A percentile compares a stretch with the other conserved stretches of the same genome.
These are phyloP conservation scores for Aspergillus mulundensis DNA, from an alignment of 495 filamentous ascomycete species.

Conservation along the genomic window DNA sequence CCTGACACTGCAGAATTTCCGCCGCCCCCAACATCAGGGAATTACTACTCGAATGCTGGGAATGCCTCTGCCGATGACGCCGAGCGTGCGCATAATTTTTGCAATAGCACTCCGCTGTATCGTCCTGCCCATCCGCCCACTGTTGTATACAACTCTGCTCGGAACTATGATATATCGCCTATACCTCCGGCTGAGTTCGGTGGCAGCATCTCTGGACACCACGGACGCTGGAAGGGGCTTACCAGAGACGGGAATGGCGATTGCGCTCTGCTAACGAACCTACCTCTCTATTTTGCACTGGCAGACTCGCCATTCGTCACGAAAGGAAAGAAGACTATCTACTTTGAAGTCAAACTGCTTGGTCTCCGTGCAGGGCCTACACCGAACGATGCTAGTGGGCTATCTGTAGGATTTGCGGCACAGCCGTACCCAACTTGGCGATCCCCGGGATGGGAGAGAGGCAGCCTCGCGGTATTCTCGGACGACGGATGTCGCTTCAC, in stretches of 20 bases:
- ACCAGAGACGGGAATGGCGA: slow-evolving; percentile 39
- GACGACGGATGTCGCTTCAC: slow-evolving; percentile 87
- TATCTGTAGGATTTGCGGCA: slow-evolving; percentile 75
- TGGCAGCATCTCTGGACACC: slow-evolving; percentile 34
- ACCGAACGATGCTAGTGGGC: slow-evolving; percentile 49
- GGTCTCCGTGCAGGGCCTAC: slow-evolving; percentile 35
- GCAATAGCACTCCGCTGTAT: slow-evolving; percentile 58
- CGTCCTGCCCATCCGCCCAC: slow-evolving; percentile 46
- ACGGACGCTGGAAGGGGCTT: slow-evolving; percentile 43
- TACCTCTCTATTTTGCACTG: slow-evolving; percentile 71
- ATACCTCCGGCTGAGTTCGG: slow-evolving; percentile 43
- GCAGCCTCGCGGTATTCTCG: slow-evolving; percentile 78
- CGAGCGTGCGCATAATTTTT: slow-evolving; percentile 71
- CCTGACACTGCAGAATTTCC: slow-evolving; percentile 78
- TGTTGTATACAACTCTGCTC: slow-evolving; percentile 37
- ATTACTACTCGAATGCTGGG: slow-evolving; percentile 62
- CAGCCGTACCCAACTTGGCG: slow-evolving; percentile 84
- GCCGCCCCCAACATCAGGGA: slow-evolving; percentile 70
- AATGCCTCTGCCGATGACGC: slow-evolving; percentile 71
- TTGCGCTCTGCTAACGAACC: slow-evolving; percentile 54
- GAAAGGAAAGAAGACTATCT: slow-evolving; percentile 56
- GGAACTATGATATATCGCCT: slow-evolving; percentile 41
- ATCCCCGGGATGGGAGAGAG: slow-evolving; percentile 88
- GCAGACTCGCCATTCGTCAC: slow-evolving; percentile 63
- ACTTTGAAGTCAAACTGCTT: slow-evolving; percentile 70